Evolutionary conservation across 2,329 filamentous ascomycete species (phyloP).

Genomic region (Laburnicola sp.): DNA sequence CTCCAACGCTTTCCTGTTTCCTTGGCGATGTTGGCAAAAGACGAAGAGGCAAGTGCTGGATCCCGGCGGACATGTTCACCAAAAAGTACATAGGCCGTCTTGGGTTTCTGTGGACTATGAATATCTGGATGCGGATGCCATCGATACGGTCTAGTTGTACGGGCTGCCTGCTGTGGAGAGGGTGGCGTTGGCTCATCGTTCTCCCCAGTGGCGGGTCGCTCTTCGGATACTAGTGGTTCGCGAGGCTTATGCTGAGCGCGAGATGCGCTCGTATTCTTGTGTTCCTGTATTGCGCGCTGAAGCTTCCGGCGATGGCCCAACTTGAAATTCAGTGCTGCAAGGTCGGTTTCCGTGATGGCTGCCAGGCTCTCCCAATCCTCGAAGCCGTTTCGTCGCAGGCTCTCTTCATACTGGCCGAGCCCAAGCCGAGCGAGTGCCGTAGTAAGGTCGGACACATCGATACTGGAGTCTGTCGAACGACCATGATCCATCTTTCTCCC

Average conservation of each 20-base stretch:
- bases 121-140: conserved; percentile 10
- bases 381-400: conserved; percentile 18
- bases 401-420: conserved; percentile 11
- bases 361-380: conserved; percentile 16
- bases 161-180: conserved; percentile 3
- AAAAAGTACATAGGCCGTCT: conserved; percentile 15
- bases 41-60: conserved; percentile 11
- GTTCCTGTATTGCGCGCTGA: conserved; percentile 8
- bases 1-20: conserved; percentile 11
- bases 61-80: conserved; percentile 13
- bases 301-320: conserved; percentile 14
- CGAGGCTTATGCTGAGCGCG: not conserved
- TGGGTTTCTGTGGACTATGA: conserved; percentile 8
- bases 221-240: not conserved
- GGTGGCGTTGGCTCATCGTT: not conserved
- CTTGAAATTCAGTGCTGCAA: conserved; percentile 14
- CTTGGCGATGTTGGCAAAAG: conserved; percentile 12
- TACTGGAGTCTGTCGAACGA: not conserved
- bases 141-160: conserved; percentile 12
- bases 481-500: no score
- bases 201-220: not conserved
- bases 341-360: conserved; percentile 14
- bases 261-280: not conserved
- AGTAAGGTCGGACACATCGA: conserved; percentile 3
- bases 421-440: conserved; percentile 8